A percentile compares a stretch with the other conserved stretches of the same genome.
Conservation (phyloP, 164 flowering plant species). For the Nymphaea thermarum region DNA sequence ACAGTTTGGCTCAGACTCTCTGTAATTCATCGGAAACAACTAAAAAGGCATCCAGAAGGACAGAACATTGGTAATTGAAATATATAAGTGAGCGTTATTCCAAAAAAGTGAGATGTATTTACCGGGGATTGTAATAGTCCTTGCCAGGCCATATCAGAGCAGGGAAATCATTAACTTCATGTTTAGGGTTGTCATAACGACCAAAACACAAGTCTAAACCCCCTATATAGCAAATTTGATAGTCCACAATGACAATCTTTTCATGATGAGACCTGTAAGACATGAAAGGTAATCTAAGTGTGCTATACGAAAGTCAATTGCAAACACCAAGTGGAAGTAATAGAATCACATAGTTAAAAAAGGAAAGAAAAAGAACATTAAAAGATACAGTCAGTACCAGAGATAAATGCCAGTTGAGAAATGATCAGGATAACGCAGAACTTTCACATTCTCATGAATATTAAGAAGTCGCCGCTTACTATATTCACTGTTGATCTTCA, state of each 20-base stretch:
- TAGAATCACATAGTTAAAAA: too few relatives aligned
- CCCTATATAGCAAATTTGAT: slow-evolving; percentile 84
- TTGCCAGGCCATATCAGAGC: slow-evolving; percentile 89
- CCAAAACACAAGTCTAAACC: slow-evolving; percentile 99
- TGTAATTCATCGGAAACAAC: slow-evolving; percentile 7
- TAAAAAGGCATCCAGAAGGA: too few relatives aligned
- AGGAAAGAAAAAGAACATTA: too few relatives aligned
- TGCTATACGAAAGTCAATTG: too few relatives aligned
- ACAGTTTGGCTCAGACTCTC: slow-evolving; percentile 98
- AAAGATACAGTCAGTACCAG: slow-evolving; percentile 33
- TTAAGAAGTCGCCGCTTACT: slow-evolving; percentile 81
- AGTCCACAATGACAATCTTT: slow-evolving; percentile 91
- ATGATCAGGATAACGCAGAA: slow-evolving; percentile 94
- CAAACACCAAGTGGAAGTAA: too few relatives aligned
- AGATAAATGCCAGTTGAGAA: slow-evolving; percentile 87
- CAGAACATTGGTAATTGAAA: too few relatives aligned
- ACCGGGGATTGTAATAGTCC: slow-evolving; percentile 98
- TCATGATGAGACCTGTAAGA: slow-evolving; percentile 94
- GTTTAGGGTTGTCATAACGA: slow-evolving; percentile 82
- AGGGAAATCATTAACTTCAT: slow-evolving; percentile 72
- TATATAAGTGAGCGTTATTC: neutral
- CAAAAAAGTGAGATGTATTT: neutral
- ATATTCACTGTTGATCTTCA: slow-evolving; percentile 91
- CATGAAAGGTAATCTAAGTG: too few relatives aligned
- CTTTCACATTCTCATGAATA: slow-evolving; percentile 94